phyloP scores from a whole-genome alignment of 2,329 filamentous ascomycete species.

The Colletotrichum kahawae region DNA sequence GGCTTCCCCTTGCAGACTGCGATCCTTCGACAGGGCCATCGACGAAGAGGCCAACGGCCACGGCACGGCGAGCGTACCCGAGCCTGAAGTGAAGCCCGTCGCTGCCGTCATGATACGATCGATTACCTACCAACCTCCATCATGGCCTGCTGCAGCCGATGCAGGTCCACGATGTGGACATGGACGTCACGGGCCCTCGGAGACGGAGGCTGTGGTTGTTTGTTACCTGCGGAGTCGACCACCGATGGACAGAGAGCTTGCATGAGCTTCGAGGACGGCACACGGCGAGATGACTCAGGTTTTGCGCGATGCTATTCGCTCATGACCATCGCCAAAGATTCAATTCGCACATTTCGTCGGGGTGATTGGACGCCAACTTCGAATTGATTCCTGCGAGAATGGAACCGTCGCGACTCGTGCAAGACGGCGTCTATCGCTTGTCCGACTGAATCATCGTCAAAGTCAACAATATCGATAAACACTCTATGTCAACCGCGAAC shows the following conservation, averaged over 20 bases:
- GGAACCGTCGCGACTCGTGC: not conserved
- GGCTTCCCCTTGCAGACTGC: constrained; percentile 13
- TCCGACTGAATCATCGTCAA: not conserved
- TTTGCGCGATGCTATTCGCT: not conserved
- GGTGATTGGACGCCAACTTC: not conserved
- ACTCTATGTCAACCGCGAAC: not conserved
- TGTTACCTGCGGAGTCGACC: not conserved
- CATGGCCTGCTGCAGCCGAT: not conserved
- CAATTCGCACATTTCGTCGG: not conserved
- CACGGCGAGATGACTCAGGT: constrained; percentile 3
- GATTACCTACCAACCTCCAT: not conserved
- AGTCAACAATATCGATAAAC: not conserved
- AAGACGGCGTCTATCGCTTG: constrained; percentile 10
- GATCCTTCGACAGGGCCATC: not conserved
- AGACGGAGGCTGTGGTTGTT: not conserved
- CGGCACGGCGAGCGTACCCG: not conserved
- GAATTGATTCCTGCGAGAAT: not conserved
- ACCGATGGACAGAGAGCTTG: not conserved
- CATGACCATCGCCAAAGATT: not conserved
- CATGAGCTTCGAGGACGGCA: not conserved
- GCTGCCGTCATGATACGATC: not conserved
- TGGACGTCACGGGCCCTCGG: not conserved
- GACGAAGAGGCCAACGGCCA: not conserved
- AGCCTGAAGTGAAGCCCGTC: not conserved
- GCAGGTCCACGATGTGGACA: constrained; percentile 2